Percentiles rank a stretch among this genome's conserved stretches.
Evolutionary conservation across 495 filamentous ascomycete species (phyloP).

Genomic region (Tuber brumale): DNA sequence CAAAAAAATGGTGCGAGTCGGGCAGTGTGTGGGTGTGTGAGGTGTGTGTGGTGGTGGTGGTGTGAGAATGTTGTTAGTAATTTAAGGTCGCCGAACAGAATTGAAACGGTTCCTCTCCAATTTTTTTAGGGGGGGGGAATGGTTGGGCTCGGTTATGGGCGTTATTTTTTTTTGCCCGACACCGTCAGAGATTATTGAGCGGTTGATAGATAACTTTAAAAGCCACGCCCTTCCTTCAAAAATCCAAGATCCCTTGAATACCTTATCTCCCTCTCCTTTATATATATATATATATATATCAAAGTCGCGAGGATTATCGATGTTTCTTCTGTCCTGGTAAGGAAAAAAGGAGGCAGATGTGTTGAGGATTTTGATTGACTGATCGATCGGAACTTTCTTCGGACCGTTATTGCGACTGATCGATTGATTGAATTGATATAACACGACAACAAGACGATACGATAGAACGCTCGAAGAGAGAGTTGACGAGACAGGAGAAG

Average conservation of each 20-base stretch:
- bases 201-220: neutral
- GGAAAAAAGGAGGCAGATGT: neutral
- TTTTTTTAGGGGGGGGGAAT: neutral
- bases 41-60: neutral
- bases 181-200: neutral
- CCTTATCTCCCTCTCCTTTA: neutral
- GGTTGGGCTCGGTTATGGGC: neutral
- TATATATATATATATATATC: too few species aligned
- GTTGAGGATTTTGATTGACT: neutral
- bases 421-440: neutral
- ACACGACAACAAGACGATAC: neutral
- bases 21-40: neutral
- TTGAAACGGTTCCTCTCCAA: neutral
- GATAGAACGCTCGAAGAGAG: neutral
- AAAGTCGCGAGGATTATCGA: neutral
- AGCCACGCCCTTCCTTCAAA: neutral
- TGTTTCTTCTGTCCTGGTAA: neutral
- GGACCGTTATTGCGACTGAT: neutral
- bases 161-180: neutral
- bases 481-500: neutral
- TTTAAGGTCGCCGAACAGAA: slow-evolving; percentile 2
- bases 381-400: neutral
- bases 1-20: neutral
- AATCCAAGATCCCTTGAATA: neutral
- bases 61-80: slow-evolving; percentile 4